phyloP scores from a whole-genome alignment of 2,329 filamentous ascomycete species.

The Huntiella moniliformis region DNA sequence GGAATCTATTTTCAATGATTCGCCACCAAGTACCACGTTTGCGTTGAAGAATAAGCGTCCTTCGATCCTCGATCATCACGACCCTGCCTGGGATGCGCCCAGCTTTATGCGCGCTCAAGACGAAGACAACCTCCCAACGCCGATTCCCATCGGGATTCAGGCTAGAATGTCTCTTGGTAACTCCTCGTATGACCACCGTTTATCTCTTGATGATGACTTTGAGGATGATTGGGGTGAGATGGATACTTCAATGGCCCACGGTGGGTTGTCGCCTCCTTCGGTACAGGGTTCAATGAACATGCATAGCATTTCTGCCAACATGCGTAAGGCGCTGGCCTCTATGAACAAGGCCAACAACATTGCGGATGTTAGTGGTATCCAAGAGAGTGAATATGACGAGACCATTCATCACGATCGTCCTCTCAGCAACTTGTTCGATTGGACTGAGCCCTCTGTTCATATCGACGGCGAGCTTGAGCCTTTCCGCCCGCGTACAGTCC shows the following conservation, averaged over 20 bases:
- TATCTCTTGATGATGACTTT: conserved; percentile 42
- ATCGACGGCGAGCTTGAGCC: conserved; percentile 42
- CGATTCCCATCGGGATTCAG: conserved; percentile 15
- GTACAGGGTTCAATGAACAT: conserved; percentile 32
- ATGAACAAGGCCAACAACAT: conserved; percentile 28
- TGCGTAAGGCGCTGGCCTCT: conserved; percentile 33
- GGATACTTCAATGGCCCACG: conserved; percentile 31
- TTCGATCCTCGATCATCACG: conserved; percentile 8
- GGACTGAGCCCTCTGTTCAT: conserved; percentile 46
- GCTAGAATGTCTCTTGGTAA: conserved; percentile 4
- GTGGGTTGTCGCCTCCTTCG: conserved; percentile 36
- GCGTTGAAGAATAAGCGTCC: conserved; percentile 6
- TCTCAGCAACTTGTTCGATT: conserved; percentile 57
- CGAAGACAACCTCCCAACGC: conserved; percentile 37
- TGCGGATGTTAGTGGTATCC: neutral
- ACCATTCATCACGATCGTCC: conserved; percentile 27
- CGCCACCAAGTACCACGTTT: conserved; percentile 44
- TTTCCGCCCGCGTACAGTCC: conserved; percentile 52
- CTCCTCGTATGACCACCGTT: conserved; percentile 16
- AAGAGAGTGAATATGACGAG: neutral
- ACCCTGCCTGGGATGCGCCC: conserved; percentile 11
- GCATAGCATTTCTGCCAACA: conserved; percentile 31
- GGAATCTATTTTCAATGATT: conserved; percentile 68
- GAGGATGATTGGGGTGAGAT: conserved; percentile 41
- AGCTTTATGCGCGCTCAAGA: conserved; percentile 31